Percentiles rank a stretch among this genome's conserved stretches.
phyloP scores from a whole-genome alignment of 225 moss, liverwort and hornwort genomes.

The Anthoceros angustus region DNA sequence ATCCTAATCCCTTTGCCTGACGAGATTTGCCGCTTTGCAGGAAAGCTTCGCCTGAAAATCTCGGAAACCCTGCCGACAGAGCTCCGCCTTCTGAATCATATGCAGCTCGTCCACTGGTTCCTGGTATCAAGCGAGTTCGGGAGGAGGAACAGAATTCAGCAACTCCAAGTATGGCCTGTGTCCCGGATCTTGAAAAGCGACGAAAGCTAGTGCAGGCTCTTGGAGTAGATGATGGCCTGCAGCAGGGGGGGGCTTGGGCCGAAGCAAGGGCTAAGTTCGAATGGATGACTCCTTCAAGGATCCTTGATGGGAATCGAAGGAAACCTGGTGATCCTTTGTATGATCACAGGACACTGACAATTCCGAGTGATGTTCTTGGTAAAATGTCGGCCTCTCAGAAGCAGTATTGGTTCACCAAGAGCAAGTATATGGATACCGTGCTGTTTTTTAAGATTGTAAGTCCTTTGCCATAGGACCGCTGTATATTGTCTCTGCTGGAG shows the following conservation, averaged over 20 bases:
- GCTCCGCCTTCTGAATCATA: constrained; percentile 9
- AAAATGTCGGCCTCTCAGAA: constrained; percentile 82
- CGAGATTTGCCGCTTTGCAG: not conserved
- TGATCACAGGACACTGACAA: constrained; percentile 59
- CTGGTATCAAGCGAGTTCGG: constrained; percentile 49
- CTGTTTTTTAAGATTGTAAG: constrained; percentile 89
- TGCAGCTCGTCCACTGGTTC: constrained; percentile 15
- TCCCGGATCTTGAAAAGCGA: constrained; percentile 34
- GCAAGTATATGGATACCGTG: constrained; percentile 74
- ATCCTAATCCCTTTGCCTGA: no score
- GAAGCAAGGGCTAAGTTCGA: constrained; percentile 76
- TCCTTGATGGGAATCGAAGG: constrained; percentile 58
- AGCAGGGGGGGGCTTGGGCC: constrained; percentile 54
- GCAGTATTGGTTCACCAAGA: constrained; percentile 70
- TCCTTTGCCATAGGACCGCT: not conserved
- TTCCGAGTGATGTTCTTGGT: constrained; percentile 43
- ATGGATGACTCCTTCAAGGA: constrained; percentile 57
- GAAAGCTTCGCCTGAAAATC: constrained; percentile 4
- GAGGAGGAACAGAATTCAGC: constrained; percentile 24
- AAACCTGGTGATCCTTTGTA: constrained; percentile 59
- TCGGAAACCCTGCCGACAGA: constrained; percentile 13
- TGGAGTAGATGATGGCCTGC: constrained; percentile 55
- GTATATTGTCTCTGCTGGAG: not conserved
- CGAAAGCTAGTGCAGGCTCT: constrained; percentile 51
- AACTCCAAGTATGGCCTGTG: constrained; percentile 11